Evolutionary conservation across 2,329 filamentous ascomycete genomes (phyloP).

Genomic region (Fusarium sp.): DNA sequence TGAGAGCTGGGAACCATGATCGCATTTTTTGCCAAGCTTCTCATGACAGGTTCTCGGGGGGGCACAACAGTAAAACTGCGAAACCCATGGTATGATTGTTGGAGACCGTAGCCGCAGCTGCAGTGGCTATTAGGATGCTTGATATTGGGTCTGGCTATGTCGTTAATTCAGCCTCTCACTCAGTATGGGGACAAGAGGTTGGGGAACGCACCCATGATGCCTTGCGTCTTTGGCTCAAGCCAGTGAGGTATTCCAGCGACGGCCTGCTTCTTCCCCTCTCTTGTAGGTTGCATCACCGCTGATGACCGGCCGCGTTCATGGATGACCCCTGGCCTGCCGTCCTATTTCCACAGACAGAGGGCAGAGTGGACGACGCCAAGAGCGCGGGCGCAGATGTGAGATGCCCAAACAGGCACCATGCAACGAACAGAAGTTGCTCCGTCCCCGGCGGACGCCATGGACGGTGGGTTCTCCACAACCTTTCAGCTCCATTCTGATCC

Average conservation of each 20-base stretch:
- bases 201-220: conserved; percentile 10
- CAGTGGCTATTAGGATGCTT: neutral
- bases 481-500: conserved; percentile 20
- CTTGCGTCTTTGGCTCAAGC: neutral
- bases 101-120: neutral
- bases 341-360: conserved; percentile 22
- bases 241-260: neutral
- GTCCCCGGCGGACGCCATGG: conserved; percentile 19
- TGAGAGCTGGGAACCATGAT: conserved; percentile 21
- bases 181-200: conserved; percentile 7
- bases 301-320: conserved; percentile 29
- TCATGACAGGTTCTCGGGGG: conserved; percentile 12
- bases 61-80: neutral
- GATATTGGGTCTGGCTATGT: neutral
- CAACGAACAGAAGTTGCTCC: conserved; percentile 23
- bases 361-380: conserved; percentile 28
- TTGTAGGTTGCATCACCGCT: conserved; percentile 37
- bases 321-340: conserved; percentile 32
- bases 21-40: conserved; percentile 25
- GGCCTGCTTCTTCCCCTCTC: conserved; percentile 6
- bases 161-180: neutral
- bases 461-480: conserved; percentile 15
- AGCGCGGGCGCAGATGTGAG: conserved; percentile 28
- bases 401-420: conserved; percentile 25
- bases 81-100: neutral